A percentile compares a stretch with the other conserved stretches of the same genome.
Evolutionary conservation across 164 flowering plant genomes (phyloP).

Genomic region (Vitis vinifera): DNA sequence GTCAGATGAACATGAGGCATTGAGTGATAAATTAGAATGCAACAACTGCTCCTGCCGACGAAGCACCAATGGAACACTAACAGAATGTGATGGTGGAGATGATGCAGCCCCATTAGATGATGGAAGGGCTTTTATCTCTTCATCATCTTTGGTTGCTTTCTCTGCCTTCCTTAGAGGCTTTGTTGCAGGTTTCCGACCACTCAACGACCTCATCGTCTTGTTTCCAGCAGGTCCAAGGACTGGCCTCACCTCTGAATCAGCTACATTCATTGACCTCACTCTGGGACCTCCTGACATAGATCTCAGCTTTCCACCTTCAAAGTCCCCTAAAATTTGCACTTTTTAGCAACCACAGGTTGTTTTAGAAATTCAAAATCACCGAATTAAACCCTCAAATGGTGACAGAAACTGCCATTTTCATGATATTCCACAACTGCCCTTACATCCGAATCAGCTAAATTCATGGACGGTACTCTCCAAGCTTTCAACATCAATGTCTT

Average conservation of each 20-base stretch:
- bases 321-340: slow-evolving; percentile 7
- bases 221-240: slow-evolving; percentile 60
- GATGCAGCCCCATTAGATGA: slow-evolving; percentile 21
- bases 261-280: slow-evolving; percentile 63
- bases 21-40: slow-evolving; percentile 43
- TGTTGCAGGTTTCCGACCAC: slow-evolving; percentile 37
- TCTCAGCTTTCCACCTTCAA: slow-evolving; percentile 12
- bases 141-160: slow-evolving; percentile 24
- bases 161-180: slow-evolving; percentile 50
- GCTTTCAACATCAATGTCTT: background rate
- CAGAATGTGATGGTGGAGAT: slow-evolving; percentile 29
- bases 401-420: slow-evolving; percentile 4
- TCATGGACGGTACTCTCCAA: slow-evolving; percentile 4
- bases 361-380: background rate
- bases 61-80: slow-evolving; percentile 32
- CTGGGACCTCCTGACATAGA: slow-evolving; percentile 67
- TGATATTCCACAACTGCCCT: background rate
- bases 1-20: slow-evolving; percentile 63
- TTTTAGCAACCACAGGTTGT: background rate
- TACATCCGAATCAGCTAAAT: background rate
- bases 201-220: slow-evolving; percentile 39
- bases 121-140: slow-evolving; percentile 29
- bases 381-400: background rate
- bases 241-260: slow-evolving; percentile 56
- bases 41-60: slow-evolving; percentile 47